Evolutionary conservation across 345 rosid genomes (phyloP), one percentile per base, ranked within the genome.

Genomic region (Hibiscus syriacus): DNA sequence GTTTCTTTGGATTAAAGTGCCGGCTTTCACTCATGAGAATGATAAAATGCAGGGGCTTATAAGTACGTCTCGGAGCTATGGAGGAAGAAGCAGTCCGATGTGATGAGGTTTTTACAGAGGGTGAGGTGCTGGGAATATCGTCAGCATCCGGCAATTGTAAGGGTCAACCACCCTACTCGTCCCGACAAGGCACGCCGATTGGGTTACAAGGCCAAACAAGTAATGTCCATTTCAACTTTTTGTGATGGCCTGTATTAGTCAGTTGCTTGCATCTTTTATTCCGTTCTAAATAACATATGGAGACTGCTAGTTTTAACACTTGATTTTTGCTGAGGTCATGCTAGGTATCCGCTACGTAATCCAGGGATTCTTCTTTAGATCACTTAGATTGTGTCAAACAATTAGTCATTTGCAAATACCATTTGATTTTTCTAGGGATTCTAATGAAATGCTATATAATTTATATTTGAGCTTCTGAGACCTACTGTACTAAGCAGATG

Each of bases 121-220:
- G 97, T 93, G 10, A 90, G 98, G 85, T 93, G 98, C 55, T 93
- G 98, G 98, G 99, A 94, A 74, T 94, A 94, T 72, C 80, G 99
- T 1, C 99, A 94, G 71, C 96, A 87, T 66, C 97, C 99, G 26
- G 87, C 99, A 0, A 94, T 94, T 67, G 97, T 91, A 5, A 86
- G 99, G 57, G 87, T 94, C 66, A 90, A 82, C 45, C 85, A 76
- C 52, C 90, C 99, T 22, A 91, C 99, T n/a, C 96, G 98, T 71
- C 99, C 99, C 41, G 99, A 94, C 68, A 94, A 86, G 85, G 98
- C 99, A 61, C 92, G 99, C 49, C 87, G 92, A 70, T 20, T 94
- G 74, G 99, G 98, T 16, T 94, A 89, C 84, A 94, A 94, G 83
- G 97, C 99, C 78, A 94, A 94, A 82, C 99, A 91, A 96, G 99